These are phyloP conservation scores for Penicillium flavigenum DNA, from an alignment of 495 filamentous ascomycete genomes.

Conservation along the genomic window DNA sequence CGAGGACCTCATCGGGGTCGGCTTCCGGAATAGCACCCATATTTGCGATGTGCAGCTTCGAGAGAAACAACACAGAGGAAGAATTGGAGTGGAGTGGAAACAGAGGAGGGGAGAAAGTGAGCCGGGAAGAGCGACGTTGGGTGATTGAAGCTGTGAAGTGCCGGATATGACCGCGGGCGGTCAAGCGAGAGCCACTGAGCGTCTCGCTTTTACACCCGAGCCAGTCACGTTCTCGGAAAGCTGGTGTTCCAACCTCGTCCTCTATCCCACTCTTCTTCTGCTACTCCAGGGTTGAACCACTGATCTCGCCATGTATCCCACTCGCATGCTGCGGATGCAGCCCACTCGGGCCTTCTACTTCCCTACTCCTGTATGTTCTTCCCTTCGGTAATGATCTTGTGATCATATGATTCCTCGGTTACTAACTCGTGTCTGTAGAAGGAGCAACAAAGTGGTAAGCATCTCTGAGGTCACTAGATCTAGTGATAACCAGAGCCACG, in stretches of 20 bases:
- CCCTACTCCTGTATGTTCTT: conserved; percentile 73
- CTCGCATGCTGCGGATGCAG: conserved; percentile 57
- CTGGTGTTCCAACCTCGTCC: conserved; percentile 28
- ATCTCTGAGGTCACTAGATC: conserved; percentile 12
- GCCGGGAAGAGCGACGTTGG: conserved; percentile 29
- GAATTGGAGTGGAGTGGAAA: conserved; percentile 19
- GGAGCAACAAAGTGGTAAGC: conserved; percentile 79
- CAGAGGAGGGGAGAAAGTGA: conserved; percentile 23
- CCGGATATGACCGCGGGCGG: conserved; percentile 45
- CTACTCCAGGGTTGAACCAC: conserved; percentile 13
- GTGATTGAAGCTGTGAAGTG: conserved; percentile 44
- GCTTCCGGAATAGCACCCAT: conserved; percentile 65
- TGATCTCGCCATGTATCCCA: conserved; percentile 62
- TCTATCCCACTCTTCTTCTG: conserved; percentile 26
- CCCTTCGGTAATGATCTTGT: conserved; percentile 1
- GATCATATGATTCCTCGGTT: conserved; percentile 31
- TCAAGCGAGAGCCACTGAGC: conserved; percentile 49
- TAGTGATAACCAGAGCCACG: conserved; percentile 15
- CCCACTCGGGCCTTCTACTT: conserved; percentile 63
- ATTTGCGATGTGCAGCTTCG: conserved; percentile 37
- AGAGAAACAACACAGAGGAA: conserved; percentile 22
- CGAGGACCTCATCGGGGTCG: conserved; percentile 81
- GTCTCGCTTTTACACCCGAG: conserved; percentile 43
- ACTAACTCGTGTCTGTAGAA: conserved; percentile 58
- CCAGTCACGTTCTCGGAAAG: conserved; percentile 34